Base-by-base conservation (phyloP, 257 asterid species). In the Cinchona pubescens region DNA sequence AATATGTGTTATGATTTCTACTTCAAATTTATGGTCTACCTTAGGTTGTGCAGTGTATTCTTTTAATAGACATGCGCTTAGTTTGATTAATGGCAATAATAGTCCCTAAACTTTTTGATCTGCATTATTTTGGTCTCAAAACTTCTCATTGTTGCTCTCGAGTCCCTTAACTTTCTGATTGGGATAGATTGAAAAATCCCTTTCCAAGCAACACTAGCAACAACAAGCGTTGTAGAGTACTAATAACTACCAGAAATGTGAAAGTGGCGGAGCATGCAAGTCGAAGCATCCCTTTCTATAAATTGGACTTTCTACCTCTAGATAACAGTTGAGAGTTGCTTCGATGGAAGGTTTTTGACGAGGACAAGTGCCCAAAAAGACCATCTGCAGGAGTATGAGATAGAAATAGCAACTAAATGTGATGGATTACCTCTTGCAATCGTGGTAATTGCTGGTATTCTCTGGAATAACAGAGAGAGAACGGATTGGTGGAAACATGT, bases 401-500 rank as follows among this genome's bases (percentile, higher is more conserved):
- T 35, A 18, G 3, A 16, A 23, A 76, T 62, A 21, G 70, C 64
- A 4, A 7, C 2, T 43, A 79, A 43, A 65, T 72, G 73, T 27
- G 73, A 37, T 8, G 73, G 79, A 29, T 11, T 75, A n/a, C 79
- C 79, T 6, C 48, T 75, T 65, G 63, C 75, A 1, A n/a, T 84
- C 18, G 79, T 81, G 37, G 80, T 81, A 9, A 75, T 84, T 29
- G 87, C 85, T 6, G 85, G 87, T 23, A 72, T 67, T n/a, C 78
- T 84, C 3, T 25, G 53, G 30, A 49, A 55, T 48, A 27, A 78
- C 8, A 70, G 48, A 4, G 16, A 25, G 3, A 43, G 51, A 14
- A 58, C n/a, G 18, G 71, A 67, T 1, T 62, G 76, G 78, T 83
- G 87, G 87, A 53, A 37, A 43, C 32, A 67, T 32, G 81, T 83